Evolutionary conservation across 2,329 filamentous ascomycete species (phyloP), one percentile per base, ranked within the genome.

Genomic region (Venturia carpophila): DNA sequence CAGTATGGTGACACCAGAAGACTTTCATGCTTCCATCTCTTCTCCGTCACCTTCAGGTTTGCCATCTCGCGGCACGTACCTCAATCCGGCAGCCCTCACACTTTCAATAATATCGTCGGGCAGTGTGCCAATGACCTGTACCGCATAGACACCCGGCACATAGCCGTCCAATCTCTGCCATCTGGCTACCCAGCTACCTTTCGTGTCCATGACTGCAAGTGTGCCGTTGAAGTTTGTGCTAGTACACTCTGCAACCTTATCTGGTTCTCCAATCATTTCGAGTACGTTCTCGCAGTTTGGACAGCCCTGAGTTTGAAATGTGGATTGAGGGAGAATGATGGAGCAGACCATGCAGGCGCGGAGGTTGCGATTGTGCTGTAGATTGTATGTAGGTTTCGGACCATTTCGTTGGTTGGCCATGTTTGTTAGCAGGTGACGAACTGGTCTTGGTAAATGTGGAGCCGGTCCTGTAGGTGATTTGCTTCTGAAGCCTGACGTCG

Each of bases 341-440:
- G 91, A 93, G 85, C 94, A 99, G 71, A 97, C 91, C 92, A 99
- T 97, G 82, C 94, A 99, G 73, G 94, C 94, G 78, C 94, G 92
- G 70, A 96, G 84, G 75, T 90, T 87, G 78, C 92, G 90, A 43
- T 63, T 27, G 7, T 41, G 39, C 66, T 6, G 42, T 30, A 24
- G 60, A 34, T 56, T 64, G 60, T 56, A 52, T 34, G 24, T 58
- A 43, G 34, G 49, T 64, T 63, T 24, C 24, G 15, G 39, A 41
- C 39, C 9, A 11, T 41, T 11, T 19, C 24, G 42, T 47, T 7
- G 7, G 15, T 55, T 63, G 3, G 62, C 52, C 62, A 63, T 47
- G 19, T 62, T 47, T 30, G 60, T 21, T 5, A 42, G 45, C 9
- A 49, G 19, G n/a, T 49, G 45, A 11, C n/a, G 49, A 56, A 11